Evolutionary conservation across 2,329 filamentous ascomycete genomes (phyloP).

Genomic region (Aspergillus unguis): DNA sequence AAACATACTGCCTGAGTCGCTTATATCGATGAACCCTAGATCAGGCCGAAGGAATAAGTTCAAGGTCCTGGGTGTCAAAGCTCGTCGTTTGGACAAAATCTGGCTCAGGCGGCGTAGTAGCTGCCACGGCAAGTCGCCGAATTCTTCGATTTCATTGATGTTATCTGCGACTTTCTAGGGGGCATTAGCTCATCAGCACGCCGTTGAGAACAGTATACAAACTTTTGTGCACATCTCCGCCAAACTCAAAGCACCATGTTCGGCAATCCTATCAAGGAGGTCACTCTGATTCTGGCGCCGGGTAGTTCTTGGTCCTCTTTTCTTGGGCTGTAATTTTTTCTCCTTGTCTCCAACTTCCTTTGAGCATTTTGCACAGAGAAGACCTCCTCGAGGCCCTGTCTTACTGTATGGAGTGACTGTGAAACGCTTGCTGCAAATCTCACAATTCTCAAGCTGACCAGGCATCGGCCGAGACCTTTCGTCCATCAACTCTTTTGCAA

Average conservation of each 20-base stretch:
- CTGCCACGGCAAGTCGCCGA: conserved; percentile 59
- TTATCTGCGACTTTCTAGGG: conserved; percentile 58
- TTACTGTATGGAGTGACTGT: conserved; percentile 89
- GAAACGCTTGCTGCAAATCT: conserved; percentile 79
- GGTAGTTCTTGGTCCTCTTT: conserved; percentile 53
- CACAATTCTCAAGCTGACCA: conserved; percentile 86
- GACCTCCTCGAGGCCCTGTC: conserved; percentile 73
- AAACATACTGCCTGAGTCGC: conserved; percentile 56
- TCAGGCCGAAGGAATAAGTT: conserved; percentile 52
- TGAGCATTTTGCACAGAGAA: conserved; percentile 81
- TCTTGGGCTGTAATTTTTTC: conserved; percentile 55
- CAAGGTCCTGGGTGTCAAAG: conserved; percentile 49
- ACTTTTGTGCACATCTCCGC: conserved; percentile 59
- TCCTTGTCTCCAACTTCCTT: conserved; percentile 67
- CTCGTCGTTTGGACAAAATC: conserved; percentile 62
- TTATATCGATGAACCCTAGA: conserved; percentile 55
- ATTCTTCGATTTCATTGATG: conserved; percentile 62
- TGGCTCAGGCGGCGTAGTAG: conserved; percentile 59
- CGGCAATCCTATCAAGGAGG: conserved; percentile 68
- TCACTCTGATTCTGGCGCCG: conserved; percentile 79
- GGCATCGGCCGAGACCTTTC: conserved; percentile 61
- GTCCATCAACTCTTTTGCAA: conserved; percentile 53
- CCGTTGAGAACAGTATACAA: conserved; percentile 6
- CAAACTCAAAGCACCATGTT: conserved; percentile 42
- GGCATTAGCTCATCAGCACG: conserved; percentile 17